Evolutionary conservation across 2,329 filamentous ascomycete genomes (phyloP).

Genomic region (Neonectria coccinea): DNA sequence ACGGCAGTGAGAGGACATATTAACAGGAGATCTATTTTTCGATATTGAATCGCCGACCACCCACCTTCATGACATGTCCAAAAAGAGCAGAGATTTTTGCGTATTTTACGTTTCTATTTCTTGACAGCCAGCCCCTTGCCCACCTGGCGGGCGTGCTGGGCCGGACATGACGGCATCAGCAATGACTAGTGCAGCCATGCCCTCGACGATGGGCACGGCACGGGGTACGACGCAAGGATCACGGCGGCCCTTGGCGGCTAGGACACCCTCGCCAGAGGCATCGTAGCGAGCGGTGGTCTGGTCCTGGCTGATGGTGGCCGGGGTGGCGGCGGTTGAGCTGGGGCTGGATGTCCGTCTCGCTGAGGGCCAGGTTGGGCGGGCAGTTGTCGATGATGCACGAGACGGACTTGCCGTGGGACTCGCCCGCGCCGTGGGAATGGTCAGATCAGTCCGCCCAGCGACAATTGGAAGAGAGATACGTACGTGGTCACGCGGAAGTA

Average conservation of each 20-base stretch:
- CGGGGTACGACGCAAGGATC: constrained; percentile 93
- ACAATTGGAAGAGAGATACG: constrained; percentile 43
- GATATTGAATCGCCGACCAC: constrained; percentile 13
- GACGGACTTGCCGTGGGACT: constrained; percentile 90
- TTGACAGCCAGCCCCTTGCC: constrained; percentile 41
- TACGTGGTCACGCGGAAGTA: constrained; percentile 73
- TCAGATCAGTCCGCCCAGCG: background rate
- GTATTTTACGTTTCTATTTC: constrained; percentile 1
- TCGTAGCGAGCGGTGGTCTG: constrained; percentile 87
- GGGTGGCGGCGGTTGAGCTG: constrained; percentile 92
- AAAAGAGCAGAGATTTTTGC: background rate
- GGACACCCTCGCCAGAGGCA: constrained; percentile 74
- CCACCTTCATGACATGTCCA: background rate
- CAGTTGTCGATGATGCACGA: constrained; percentile 95
- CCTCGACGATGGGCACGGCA: constrained; percentile 89
- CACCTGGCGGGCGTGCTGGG: constrained; percentile 75
- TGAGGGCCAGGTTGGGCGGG: constrained; percentile 87
- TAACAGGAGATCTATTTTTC: constrained; percentile 13
- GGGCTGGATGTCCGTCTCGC: constrained; percentile 89
- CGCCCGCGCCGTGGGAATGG: constrained; percentile 54
- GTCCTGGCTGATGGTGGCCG: constrained; percentile 90
- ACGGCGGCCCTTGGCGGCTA: constrained; percentile 88
- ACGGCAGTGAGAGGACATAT: background rate
- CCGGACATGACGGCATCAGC: constrained; percentile 87
- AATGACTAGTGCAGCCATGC: constrained; percentile 88